Conservation (phyloP, 768 basidiomycete species). For the Boletellus ananas region DNA sequence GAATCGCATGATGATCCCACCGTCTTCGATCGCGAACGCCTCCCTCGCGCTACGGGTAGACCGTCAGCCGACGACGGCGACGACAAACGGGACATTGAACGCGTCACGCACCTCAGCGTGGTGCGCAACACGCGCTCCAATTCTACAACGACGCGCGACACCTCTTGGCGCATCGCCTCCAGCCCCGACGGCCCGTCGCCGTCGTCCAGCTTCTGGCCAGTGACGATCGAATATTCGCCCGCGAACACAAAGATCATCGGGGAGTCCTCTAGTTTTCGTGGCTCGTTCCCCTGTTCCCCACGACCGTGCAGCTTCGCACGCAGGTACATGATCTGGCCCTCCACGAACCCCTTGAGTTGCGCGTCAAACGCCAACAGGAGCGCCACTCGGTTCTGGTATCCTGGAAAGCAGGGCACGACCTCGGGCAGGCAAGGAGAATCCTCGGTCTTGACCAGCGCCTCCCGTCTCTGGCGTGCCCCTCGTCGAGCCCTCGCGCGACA, state of each 20-base stretch:
- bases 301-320: slow-evolving; percentile 11
- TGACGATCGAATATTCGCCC: slow-evolving; percentile 27
- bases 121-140: slow-evolving; percentile 10
- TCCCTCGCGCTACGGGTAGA: slow-evolving; percentile 13
- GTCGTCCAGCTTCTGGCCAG: slow-evolving; percentile 1
- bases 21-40: slow-evolving; percentile 19
- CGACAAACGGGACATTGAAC: background rate
- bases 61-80: background rate
- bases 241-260: slow-evolving; percentile 20
- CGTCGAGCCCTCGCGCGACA: slow-evolving; percentile 32
- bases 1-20: slow-evolving; percentile 23
- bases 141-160: slow-evolving; percentile 11
- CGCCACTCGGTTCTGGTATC: slow-evolving; percentile 19
- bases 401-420: slow-evolving; percentile 8
- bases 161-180: slow-evolving; percentile 21
- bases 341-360: slow-evolving; percentile 19
- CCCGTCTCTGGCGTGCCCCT: background rate
- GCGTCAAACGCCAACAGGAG: slow-evolving; percentile 14
- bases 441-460: background rate
- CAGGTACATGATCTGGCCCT: slow-evolving; percentile 24
- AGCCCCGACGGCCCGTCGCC: background rate
- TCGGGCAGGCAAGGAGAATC: background rate
- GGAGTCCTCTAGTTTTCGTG: background rate
- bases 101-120: slow-evolving; percentile 19
- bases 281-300: background rate